Evolutionary conservation across 331 rosid species (phyloP), one percentile per base, ranked within the genome.

Genomic region (Acacia pycnantha): DNA sequence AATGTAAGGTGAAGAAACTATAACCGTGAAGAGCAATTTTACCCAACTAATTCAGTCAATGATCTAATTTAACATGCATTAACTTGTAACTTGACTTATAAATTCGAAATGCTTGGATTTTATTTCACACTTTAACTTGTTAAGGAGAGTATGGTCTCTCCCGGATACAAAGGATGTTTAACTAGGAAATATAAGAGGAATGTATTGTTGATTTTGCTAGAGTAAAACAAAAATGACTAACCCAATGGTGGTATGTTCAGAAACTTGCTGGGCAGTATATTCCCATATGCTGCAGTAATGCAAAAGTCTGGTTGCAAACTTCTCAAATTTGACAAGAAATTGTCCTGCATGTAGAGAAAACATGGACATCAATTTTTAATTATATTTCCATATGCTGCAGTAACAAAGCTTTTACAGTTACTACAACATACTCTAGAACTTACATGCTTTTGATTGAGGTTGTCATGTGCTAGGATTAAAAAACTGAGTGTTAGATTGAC

Each of bases 231-330:
- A 29, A 79, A 15, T 68, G 16, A 85, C 89, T 54, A 85, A 92
- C 98, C 98, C 46, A 75, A 72, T 43, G 85, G 58, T 8, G 96
- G 98, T 82, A 93, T 89, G 59, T 90, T 73, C 16, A 95, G 91
- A 90, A 95, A 89, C 79, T 89, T 88, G 90, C 84, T 90, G 41
- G 98, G 98, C 77, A 93, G 86, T 87, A 95, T 93, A 76, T 95
- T 95, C 75, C 98, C 98, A 65, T 93, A 95, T 37, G 98, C 98
- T 1, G 98, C 98, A 0, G 98, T 93, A 73, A 95, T 82, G 79
- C 99, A 95, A 50, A 95, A 84, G 73, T 93, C 91, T 1, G 98
- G 97, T 79, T 95, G 88, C 87, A 95, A 81, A 77, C 86, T 92
- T 84, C 85, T 90, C 44, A 95, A 90, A 79, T 80, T 79, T 44